Percentiles rank a stretch among this genome's conserved stretches.
Conservation (phyloP, 129 eudicot genomes). For the Helianthus tuberosus region DNA sequence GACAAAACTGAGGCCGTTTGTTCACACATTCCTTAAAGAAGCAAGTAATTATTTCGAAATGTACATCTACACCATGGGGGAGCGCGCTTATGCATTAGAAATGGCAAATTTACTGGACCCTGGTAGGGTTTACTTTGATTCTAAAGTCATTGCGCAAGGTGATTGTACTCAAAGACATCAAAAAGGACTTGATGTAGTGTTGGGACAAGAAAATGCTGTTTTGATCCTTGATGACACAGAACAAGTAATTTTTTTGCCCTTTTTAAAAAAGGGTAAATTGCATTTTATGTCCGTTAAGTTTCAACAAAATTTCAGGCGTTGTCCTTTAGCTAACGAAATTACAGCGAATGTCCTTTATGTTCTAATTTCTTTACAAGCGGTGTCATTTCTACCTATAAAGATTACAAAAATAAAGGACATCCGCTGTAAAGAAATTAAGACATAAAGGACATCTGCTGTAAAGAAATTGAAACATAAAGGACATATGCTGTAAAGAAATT, state of each 20-base stretch:
- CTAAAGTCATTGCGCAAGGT: slow-evolving; percentile 42
- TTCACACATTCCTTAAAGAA: slow-evolving; percentile 68
- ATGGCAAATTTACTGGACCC: slow-evolving; percentile 55
- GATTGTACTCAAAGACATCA: slow-evolving; percentile 43
- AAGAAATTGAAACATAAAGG: no score
- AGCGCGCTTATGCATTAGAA: slow-evolving; percentile 75
- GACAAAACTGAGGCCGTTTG: slow-evolving; percentile 87
- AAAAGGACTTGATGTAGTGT: slow-evolving; percentile 92
- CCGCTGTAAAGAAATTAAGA: no score
- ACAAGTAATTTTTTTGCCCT: slow-evolving; percentile 37
- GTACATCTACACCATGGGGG: slow-evolving; percentile 96
- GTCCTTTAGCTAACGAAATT: neutral
- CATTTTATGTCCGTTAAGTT: no score
- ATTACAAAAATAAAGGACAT: no score
- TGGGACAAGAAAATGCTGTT: slow-evolving; percentile 81
- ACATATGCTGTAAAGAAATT: no score
- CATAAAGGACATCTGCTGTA: no score
- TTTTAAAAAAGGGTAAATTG: no score
- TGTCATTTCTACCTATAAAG: no score
- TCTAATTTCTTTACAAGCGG: no score
- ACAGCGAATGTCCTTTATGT: no score
- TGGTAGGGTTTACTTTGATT: slow-evolving; percentile 34
- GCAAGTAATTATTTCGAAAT: slow-evolving; percentile 77
- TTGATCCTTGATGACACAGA: slow-evolving; percentile 95
- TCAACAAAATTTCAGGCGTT: no score